Evolutionary conservation across 495 filamentous ascomycete genomes (phyloP), one percentile per base, ranked within the genome.

Genomic region (Neurospora sp.): DNA sequence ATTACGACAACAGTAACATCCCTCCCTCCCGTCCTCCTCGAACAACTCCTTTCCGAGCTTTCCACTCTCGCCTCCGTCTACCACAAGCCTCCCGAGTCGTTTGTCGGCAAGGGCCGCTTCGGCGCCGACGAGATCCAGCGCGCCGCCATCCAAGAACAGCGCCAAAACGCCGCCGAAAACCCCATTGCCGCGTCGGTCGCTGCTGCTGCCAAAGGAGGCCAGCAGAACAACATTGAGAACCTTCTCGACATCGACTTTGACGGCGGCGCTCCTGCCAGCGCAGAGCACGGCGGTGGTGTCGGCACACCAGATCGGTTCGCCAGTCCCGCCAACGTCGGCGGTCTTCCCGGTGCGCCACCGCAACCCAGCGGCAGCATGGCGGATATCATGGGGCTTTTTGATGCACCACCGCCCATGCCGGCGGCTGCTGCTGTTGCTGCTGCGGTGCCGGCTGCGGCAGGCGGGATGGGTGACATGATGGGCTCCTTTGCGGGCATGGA

Each of bases 191-290:
- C 92, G 2, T 92, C 92, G 0, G 91, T 91, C 1, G 92, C 91
- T 0, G 91, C 91, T 4, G 91, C 90, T 0, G 90, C 90, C 6
- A 75, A 76, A 20, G 88, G 88, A 27, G 78, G 85, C 38, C 40
- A 85, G 22, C 90, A 94, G 82, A 90, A 77, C 84, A 97, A 97
- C 79, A 89, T 92, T 74, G 96, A 99, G 80, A 99, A 98, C 77
- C 86, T 99, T 41, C 87, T 99, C 71, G 96, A 99, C 81, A 98
- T 99, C 77, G 96, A 99, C 83, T 98, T 98, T 80, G 96, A 98
- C 78, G 96, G 96, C 39, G 90, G 92, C 6, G 96, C 93, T 31
- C 96, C 96, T 0, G 96, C 96, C 16, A 94, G 91, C 20, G 88
- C 94, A 20, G 92, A 96, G 74, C 91, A 91, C 74, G 87, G 90